Evolutionary conservation across 306 rosid genomes (phyloP), one percentile per base, ranked within the genome.

Genomic region (Sphenostylis stenocarpa): DNA sequence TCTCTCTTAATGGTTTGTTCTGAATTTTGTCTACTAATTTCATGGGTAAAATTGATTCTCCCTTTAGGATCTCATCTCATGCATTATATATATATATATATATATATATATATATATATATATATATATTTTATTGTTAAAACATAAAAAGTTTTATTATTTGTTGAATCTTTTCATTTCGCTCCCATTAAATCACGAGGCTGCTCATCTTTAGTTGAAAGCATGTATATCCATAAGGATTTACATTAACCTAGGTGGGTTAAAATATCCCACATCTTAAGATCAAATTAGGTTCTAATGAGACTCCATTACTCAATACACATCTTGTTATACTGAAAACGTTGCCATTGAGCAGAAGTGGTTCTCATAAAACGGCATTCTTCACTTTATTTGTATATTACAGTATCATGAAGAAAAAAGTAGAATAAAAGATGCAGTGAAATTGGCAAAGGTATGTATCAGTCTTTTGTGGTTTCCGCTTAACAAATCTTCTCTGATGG

Each of bases 391-490:
- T 52, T 61, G 16, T 77, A 34, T 78, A 68, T 79, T 78, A 53
- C 98, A 94, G 98, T 94, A 86, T 85, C 88, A 77, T 44, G 92
- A 90, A 53, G 98, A 94, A 49, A 94, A 83, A 85, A 76, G 85
- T 70, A 89, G 80, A 81, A 76, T 90, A 76, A 90, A 90, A 83
- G 94, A 94, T 81, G 90, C 91, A 15, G 83, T 91, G 84, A 94
- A 94, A 89, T 85, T 83, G 73, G 88, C 91, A 72, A 94, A 91
- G 98, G 98, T 94, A 90, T 55, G 48, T 66, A 36, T 69, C 67
- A 29, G 39, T 57, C 33, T 74, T 74, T 45, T 16, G 49, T 67
- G 39, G 72, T 83, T 84, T 83, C 56, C 70, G 20, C 3, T 73
- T 69, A 20, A 33, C 20, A 75, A 48, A 58, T 49, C n/a, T 33